These are phyloP conservation scores for Amoebophrya sp. DNA, from an alignment of 169 alveolate species.

Conservation along the genomic window DNA sequence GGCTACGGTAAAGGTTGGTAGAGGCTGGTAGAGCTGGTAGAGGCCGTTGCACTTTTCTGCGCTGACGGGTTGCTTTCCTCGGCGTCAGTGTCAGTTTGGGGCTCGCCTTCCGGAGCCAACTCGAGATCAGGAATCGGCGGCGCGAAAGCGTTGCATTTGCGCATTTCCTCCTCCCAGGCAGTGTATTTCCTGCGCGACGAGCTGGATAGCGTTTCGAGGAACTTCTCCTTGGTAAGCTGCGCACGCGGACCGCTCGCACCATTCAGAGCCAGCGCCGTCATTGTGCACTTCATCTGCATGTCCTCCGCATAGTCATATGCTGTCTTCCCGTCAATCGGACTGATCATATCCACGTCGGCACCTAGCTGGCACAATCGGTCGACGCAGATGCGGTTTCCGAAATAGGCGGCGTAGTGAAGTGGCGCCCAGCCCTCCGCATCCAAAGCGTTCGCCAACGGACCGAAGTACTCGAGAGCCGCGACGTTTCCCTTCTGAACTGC, in stretches of 20 bases:
- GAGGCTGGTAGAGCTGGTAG: too few species aligned
- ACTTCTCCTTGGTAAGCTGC: not conserved
- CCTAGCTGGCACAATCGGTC: not conserved
- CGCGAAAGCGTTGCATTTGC: not conserved
- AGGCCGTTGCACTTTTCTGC: too few species aligned
- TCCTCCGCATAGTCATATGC: not conserved
- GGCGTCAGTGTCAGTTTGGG: too few species aligned
- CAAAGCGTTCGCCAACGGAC: not conserved
- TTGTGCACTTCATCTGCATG: not conserved
- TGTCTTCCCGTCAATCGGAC: not conserved
- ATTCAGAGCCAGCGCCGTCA: not conserved
- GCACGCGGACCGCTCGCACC: not conserved
- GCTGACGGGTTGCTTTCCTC: too few species aligned
- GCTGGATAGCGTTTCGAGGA: not conserved
- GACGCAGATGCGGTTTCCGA: not conserved
- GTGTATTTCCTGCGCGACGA: not conserved
- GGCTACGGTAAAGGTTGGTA: too few species aligned
- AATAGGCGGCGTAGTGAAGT: not conserved
- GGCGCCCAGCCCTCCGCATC: not conserved
- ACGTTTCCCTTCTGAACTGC: constrained; percentile 15
- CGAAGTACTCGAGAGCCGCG: constrained; percentile 8
- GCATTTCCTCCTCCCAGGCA: not conserved
- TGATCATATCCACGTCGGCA: not conserved
- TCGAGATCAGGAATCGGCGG: too few species aligned
- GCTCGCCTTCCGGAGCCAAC: too few species aligned